Evolutionary conservation across 164 flowering plant genomes (phyloP).

Genomic region (Santalum album): DNA sequence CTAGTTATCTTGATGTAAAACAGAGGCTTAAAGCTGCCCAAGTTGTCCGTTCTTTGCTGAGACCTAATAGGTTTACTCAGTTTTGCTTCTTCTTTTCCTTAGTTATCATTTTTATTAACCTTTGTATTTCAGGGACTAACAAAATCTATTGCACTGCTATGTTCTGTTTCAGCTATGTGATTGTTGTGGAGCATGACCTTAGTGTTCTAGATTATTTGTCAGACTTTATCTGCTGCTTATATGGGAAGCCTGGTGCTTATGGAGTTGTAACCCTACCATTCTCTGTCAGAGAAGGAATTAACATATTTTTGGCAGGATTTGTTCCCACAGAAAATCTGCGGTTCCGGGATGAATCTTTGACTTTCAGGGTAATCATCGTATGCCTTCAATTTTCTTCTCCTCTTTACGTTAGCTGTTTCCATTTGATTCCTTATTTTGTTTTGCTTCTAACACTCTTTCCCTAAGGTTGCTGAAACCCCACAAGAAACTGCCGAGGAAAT

Average conservation of each 20-base stretch:
- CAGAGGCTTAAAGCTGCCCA: conserved; percentile 98
- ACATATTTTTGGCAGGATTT: conserved; percentile 93
- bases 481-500: conserved; percentile 92
- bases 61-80: conserved; percentile 61
- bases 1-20: conserved; percentile 97
- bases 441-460: background rate
- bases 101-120: background rate
- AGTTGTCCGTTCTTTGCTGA: conserved; percentile 85
- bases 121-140: no score
- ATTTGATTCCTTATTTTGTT: background rate
- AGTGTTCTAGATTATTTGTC: conserved; percentile 97
- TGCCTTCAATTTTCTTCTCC: background rate
- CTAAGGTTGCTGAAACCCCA: conserved; percentile 94
- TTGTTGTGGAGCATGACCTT: conserved; percentile 98
- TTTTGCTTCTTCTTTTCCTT: background rate
- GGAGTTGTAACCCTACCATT: conserved; percentile 98
- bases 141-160: conserved; percentile 2
- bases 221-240: conserved; percentile 97
- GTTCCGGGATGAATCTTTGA: conserved; percentile 92
- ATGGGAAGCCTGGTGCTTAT: conserved; percentile 96
- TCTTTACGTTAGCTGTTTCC: background rate
- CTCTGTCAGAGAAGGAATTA: conserved; percentile 98
- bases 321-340: conserved; percentile 96
- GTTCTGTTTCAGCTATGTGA: conserved; percentile 73
- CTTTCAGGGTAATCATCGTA: conserved; percentile 60